Evolutionary conservation across 371 early-diverging fungal species (phyloP), one percentile per base, ranked within the genome.

Genomic region (Massospora cicadina): DNA sequence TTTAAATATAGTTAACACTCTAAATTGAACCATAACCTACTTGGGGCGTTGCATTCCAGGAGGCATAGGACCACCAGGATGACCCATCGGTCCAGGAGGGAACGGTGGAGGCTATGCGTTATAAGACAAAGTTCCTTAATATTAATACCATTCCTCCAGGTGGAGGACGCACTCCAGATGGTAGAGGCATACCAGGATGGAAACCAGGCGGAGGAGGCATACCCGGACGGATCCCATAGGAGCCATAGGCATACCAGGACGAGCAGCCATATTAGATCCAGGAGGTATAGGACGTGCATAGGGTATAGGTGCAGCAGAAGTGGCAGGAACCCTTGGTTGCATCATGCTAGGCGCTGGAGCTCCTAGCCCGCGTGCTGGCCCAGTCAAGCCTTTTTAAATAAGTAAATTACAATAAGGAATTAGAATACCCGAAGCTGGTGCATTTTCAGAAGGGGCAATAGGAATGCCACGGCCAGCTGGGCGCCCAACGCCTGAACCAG

Each of bases 381-480:
- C 93, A 64, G 85, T 82, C 57, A 93, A 77, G 55, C 90, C 93
- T 54, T 74, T 65, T 54, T 43, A n/a, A n/a, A n/a, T 66, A 43
- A 1, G 21, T 53, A 66, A 17, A n/a, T 26, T 27, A 10, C 3
- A 66, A 60, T 23, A 7, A 1, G 27, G n/a, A 58, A 54, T 33
- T 31, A 2, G 5, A 12, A 25, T 24, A 28, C 32, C 28, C 55
- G 54, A 63, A 31, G 65, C 65, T 53, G 73, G 71, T 2, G 72
- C 72, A 31, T 68, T 71, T 56, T 67, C 73, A 21, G 83, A 82
- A 28, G 82, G 82, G 55, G 82, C 84, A 59, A 89, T 79, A 56
- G 93, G 91, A 68, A 95, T 74, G 56, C 96, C 96, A 67, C 96
- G 85, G 58, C 93, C 93, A 54, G 90, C 91, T 65, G 93, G 90